Base-by-base conservation (phyloP, 2,329 filamentous ascomycete species). In the Cercospora brassicicola region DNA sequence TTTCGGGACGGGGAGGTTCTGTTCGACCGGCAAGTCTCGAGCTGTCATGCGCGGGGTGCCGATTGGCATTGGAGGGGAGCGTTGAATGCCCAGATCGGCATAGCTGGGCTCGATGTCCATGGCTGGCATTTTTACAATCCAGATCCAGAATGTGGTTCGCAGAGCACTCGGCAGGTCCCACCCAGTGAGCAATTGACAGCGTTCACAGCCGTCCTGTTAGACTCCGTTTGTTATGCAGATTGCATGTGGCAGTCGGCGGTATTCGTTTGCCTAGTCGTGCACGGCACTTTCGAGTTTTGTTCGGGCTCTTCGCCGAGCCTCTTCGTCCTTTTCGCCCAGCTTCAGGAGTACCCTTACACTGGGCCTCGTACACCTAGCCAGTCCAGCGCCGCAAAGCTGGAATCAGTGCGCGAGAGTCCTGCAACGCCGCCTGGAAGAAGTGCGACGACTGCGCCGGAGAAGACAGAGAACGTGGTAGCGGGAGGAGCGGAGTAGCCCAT, bases 331-430 rank as follows among this genome's bases (percentile, higher is more conserved):
- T 84, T 82, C 82, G 83, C 84, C 83, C 83, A 83, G 83, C 82
- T 76, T 85, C 81, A 85, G 81, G 82, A 64, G 18, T 56, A 45
- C 61, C 70, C 69, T 64, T 71, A 71, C 67, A 71, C 82, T 82
- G 83, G 83, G 84, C 83, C 78, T 71, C 80, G 62, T 51, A 83
- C 71, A 68, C 62, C 78, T 83, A 84, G 78, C 81, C 82, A 83
- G 67, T 83, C 75, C 77, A 83, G 76, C 59, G 78, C 76, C n/a
- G 79, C 82, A 73, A 84, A 84, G 72, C 80, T 82, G 26, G 82
- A 81, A 72, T 83, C 81, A 74, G 72, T 79, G 73, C 73, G 76
- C 71, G 76, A 77, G 72, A 81, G 75, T 65, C 73, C 73, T 64
- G 73, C 64, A 62, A 65, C 57, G 66, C 73, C 72, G 70, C 68